Base-by-base conservation (phyloP, 129 eudicot species). In the Ambrosia trifida region DNA sequence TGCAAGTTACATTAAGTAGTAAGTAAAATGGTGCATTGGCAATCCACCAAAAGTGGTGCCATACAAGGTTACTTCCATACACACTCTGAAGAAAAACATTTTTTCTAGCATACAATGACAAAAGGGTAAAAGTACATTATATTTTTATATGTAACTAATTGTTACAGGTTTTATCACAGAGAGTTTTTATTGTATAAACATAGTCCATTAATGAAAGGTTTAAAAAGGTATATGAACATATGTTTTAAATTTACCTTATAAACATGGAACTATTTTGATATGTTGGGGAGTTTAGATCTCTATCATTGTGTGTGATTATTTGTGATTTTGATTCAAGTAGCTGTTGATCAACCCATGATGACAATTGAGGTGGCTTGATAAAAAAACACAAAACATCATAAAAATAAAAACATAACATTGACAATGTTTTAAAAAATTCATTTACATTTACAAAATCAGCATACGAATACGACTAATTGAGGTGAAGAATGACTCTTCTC, bases 201-300 rank as follows among this genome's bases (percentile, higher is more conserved):
- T 24, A 24, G 28, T 24, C 28, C 28, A 24, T 24, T 24, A 24
- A 24, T 24, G 28, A 24, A 24, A 24, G 28, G 28, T 24, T 0
- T 24, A 24, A 24, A 24, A 56, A 20, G 59, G 31, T 19, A 52
- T 52, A 17, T 69, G 45, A n/a, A 40, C 9, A 70, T 32, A 59
- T 77, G 76, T 8, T 4, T 28, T 9, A 64, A 72, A 36, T 31
- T 45, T 86, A 86, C 91, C 91, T 83, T 63, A 32, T 66, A 67
- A 86, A 83, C 85, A 35, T 80, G 61, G 84, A 77, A 61, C 65
- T 64, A 75, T 83, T 86, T 58, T 76, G 75, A 75, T 86, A 86
- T 11, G 80, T 62, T 32, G 86, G 84, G 18, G 83, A 73, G 52
- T 83, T 78, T 38, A 83, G 78, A 45, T 66, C 84, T 24, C 45